phyloP scores from a whole-genome alignment of 1,139 yeast genomes.

The Eremothecium cymbalariae region DNA sequence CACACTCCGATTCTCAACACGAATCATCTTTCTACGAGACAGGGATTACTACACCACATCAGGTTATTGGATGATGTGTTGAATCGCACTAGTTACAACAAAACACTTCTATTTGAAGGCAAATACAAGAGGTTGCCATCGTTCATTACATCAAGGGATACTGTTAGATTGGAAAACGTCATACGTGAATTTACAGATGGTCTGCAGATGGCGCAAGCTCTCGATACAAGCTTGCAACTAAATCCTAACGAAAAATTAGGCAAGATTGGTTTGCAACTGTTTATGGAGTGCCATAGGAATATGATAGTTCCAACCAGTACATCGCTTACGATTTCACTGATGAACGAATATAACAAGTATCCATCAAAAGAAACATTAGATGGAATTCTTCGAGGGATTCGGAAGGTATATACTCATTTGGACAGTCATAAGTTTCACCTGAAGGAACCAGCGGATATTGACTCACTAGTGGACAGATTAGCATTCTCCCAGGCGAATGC shows the following conservation, averaged over 20 bases:
- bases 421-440: conserved; percentile 14
- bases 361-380: conserved; percentile 13
- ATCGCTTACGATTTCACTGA: conserved; percentile 14
- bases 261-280: conserved; percentile 24
- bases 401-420: conserved; percentile 15
- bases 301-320: conserved; percentile 21
- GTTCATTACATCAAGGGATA: conserved; percentile 20
- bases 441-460: conserved; percentile 14
- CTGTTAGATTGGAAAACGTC: conserved; percentile 17
- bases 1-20: conserved; percentile 23
- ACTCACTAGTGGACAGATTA: conserved; percentile 17
- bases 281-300: conserved; percentile 18
- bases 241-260: conserved; percentile 17
- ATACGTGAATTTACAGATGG: conserved; percentile 19
- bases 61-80: conserved; percentile 19
- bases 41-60: conserved; percentile 16
- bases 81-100: conserved; percentile 18
- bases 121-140: conserved; percentile 22
- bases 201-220: conserved; percentile 17
- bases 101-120: conserved; percentile 19
- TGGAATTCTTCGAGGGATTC: conserved; percentile 9
- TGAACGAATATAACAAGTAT: conserved; percentile 17
- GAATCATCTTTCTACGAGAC: conserved; percentile 10
- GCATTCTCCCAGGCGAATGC: conserved; percentile 13
- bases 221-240: conserved; percentile 6